Percentiles rank a stretch among this genome's conserved stretches.
Conservation (phyloP, 257 asterid species). For the Cinchona pubescens region DNA sequence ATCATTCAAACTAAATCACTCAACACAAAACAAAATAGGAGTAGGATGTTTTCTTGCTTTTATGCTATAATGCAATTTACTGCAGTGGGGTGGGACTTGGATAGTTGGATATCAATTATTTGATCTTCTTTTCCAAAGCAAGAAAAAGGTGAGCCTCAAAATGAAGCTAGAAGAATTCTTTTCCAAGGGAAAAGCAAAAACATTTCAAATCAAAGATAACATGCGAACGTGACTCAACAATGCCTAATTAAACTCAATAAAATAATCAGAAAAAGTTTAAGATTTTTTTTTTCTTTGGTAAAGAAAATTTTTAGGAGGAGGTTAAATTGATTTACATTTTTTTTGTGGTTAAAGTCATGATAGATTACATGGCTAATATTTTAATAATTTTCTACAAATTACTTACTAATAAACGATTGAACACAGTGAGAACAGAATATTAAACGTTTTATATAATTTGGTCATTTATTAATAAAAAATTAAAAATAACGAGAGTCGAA, state of each 20-base stretch:
- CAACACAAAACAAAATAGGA: not conserved
- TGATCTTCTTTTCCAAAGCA: constrained; percentile 57
- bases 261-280: constrained; percentile 39
- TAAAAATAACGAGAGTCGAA: no score
- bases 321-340: no score
- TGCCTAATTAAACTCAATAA: constrained; percentile 23
- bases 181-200: constrained; percentile 15
- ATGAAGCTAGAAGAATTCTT: constrained; percentile 32
- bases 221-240: constrained; percentile 40
- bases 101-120: constrained; percentile 20
- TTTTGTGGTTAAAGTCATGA: no score
- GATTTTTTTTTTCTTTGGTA: no score
- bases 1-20: not conserved
- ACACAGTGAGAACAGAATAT: no score
- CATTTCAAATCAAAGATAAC: constrained; percentile 30
- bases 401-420: no score
- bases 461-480: no score
- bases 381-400: no score
- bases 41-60: constrained; percentile 27
- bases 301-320: constrained; percentile 8
- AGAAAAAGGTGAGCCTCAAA: constrained; percentile 35
- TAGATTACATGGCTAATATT: no score
- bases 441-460: no score
- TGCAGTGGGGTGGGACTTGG: constrained; percentile 15
- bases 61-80: constrained; percentile 39